Evolutionary conservation across 805 yeast genomes (phyloP).

Genomic region (Tetrapisispora iriomotensis): DNA sequence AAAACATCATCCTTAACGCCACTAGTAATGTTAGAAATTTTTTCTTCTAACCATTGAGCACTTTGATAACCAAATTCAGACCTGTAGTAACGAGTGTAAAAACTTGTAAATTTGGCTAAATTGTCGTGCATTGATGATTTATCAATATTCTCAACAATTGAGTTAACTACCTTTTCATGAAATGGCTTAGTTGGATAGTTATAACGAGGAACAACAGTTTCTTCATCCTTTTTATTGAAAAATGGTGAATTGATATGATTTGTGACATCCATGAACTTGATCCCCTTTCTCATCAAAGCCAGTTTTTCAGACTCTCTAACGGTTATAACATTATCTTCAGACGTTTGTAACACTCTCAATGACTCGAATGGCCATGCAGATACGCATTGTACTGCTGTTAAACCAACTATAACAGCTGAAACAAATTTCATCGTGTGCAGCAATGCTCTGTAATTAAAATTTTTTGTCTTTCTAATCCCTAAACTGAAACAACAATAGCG

Average conservation of each 20-base stretch:
- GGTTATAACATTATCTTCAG: constrained; percentile 16
- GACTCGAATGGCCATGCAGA: constrained; percentile 8
- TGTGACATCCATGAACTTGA: constrained; percentile 58
- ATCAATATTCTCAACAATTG: constrained; percentile 37
- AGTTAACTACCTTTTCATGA: constrained; percentile 32
- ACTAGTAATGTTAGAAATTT: constrained; percentile 29
- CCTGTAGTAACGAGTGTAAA: constrained; percentile 69
- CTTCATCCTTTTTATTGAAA: constrained; percentile 10
- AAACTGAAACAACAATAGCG: too few species aligned
- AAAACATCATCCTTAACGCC: constrained; percentile 30
- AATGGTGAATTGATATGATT: constrained; percentile 25
- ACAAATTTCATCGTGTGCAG: constrained; percentile 3
- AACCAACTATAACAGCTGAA: not conserved
- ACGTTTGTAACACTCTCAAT: constrained; percentile 19
- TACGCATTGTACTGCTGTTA: not conserved
- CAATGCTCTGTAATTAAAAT: too few species aligned
- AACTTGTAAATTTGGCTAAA: constrained; percentile 55
- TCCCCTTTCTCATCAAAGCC: constrained; percentile 37
- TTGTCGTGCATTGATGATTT: constrained; percentile 39
- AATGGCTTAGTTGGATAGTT: constrained; percentile 43
- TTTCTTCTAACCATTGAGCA: constrained; percentile 56
- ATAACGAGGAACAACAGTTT: constrained; percentile 23
- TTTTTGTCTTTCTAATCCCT: too few species aligned
- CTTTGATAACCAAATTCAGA: constrained; percentile 60
- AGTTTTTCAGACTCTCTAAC: constrained; percentile 37